Conservation (phyloP, 495 filamentous ascomycete genomes). For the Friedmanniomyces simplex region DNA sequence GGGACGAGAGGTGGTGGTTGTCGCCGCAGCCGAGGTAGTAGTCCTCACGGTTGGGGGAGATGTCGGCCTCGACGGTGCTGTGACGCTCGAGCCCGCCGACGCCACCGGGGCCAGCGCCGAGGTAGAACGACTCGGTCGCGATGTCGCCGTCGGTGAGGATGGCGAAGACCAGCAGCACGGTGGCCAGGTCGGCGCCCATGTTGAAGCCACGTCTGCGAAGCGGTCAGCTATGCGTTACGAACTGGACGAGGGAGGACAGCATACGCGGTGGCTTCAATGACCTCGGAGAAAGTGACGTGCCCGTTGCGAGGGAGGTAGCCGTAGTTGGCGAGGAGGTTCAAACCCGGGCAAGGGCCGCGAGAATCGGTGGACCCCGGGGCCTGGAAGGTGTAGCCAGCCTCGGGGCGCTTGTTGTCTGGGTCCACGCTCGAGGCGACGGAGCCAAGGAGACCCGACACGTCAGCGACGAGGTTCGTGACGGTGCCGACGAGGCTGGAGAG, state of each 20-base stretch:
- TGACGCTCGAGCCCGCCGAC: slow-evolving; percentile 33
- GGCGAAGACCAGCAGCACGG: slow-evolving; percentile 27
- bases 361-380: slow-evolving; percentile 2
- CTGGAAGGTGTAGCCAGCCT: not conserved
- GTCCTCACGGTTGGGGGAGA: slow-evolving; percentile 33
- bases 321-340: slow-evolving; percentile 45
- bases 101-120: slow-evolving; percentile 26
- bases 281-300: slow-evolving; percentile 19
- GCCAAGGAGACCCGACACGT: not conserved
- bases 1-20: slow-evolving; percentile 26
- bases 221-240: slow-evolving; percentile 26
- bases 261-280: slow-evolving; percentile 26
- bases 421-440: not conserved
- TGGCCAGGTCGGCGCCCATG: slow-evolving; percentile 30
- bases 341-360: slow-evolving; percentile 39
- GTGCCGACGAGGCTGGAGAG: not conserved
- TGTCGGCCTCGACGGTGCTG: slow-evolving; percentile 34
- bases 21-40: slow-evolving; percentile 32
- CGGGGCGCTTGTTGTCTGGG: slow-evolving; percentile 6
- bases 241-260: slow-evolving; percentile 21
- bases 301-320: slow-evolving; percentile 35
- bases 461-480: not conserved
- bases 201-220: slow-evolving; percentile 33
- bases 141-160: slow-evolving; percentile 30
- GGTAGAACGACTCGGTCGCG: slow-evolving; percentile 28